These are phyloP conservation scores for Xylariales sp. DNA, from an alignment of 2,329 filamentous ascomycete genomes.

Conservation along the genomic window DNA sequence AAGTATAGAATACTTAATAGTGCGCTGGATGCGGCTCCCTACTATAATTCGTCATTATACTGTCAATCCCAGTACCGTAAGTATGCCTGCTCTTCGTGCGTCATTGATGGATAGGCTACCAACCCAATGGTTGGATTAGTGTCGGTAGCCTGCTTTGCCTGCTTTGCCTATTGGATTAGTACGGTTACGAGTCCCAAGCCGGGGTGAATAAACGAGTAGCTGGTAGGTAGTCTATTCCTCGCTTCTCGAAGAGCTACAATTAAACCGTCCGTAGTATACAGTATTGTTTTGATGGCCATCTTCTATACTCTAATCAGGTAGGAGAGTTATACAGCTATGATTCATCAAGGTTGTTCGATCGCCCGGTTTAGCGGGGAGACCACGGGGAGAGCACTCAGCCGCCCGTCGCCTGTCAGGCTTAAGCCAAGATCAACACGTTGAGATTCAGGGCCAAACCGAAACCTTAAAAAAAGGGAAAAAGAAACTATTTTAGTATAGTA, in stretches of 20 bases:
- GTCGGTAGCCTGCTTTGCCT: not conserved
- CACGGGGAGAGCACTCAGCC: not conserved
- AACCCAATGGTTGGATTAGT: not conserved
- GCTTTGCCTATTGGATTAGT: not conserved
- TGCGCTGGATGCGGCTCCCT: not conserved
- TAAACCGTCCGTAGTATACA: not conserved
- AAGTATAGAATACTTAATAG: not conserved
- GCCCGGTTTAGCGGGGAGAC: not conserved
- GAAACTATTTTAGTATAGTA: conserved; percentile 2
- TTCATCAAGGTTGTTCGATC: not conserved
- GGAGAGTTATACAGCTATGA: not conserved
- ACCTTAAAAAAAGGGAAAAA: not conserved
- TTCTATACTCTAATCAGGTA: not conserved
- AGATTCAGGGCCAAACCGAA: conserved; percentile 15
- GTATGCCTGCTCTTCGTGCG: not conserved
- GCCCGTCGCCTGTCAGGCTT: not conserved
- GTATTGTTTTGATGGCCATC: not conserved
- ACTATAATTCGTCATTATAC: not conserved
- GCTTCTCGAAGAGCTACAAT: not conserved
- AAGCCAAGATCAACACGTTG: not conserved
- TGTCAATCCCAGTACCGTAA: not conserved
- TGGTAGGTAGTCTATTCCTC: not conserved
- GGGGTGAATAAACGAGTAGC: not conserved
- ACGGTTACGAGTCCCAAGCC: not conserved
- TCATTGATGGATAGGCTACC: not conserved